These are phyloP conservation scores for Citrullus amarus DNA, from an alignment of 306 rosid species.

Conservation along the genomic window DNA sequence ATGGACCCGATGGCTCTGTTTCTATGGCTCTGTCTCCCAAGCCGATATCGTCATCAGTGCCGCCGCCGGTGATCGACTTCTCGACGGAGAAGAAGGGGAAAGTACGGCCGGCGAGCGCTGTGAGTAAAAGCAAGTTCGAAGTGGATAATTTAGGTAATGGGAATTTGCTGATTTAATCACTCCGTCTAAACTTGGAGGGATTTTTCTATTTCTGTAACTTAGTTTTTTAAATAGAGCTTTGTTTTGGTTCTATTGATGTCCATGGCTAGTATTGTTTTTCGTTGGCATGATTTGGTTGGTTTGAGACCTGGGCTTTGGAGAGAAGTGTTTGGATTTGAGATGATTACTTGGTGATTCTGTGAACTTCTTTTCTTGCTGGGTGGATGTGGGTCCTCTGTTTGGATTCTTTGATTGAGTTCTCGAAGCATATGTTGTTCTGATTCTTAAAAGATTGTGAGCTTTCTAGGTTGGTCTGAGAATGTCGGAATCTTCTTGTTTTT, in stretches of 20 bases:
- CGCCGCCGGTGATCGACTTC: constrained; percentile 92
- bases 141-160: constrained; percentile 68
- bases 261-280: not conserved
- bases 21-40: constrained; percentile 69
- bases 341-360: constrained; percentile 13
- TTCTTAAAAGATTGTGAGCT: constrained; percentile 42
- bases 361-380: constrained; percentile 25
- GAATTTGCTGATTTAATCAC: not conserved
- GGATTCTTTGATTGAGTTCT: constrained; percentile 42
- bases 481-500: constrained; percentile 49
- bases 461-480: constrained; percentile 38
- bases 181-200: not conserved
- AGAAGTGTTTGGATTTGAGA: constrained; percentile 4
- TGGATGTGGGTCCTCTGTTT: constrained; percentile 69
- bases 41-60: constrained; percentile 85
- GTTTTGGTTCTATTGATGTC: not conserved
- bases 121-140: constrained; percentile 67
- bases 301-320: constrained; percentile 11
- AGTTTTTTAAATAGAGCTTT: not conserved
- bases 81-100: constrained; percentile 75
- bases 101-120: constrained; percentile 59
- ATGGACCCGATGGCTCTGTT: constrained; percentile 77
- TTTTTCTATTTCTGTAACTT: not conserved
- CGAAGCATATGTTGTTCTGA: constrained; percentile 34
- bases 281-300: not conserved